Evolutionary conservation across 208 protist genomes (phyloP).

Genomic region (Vickermania ingenoplastis): DNA sequence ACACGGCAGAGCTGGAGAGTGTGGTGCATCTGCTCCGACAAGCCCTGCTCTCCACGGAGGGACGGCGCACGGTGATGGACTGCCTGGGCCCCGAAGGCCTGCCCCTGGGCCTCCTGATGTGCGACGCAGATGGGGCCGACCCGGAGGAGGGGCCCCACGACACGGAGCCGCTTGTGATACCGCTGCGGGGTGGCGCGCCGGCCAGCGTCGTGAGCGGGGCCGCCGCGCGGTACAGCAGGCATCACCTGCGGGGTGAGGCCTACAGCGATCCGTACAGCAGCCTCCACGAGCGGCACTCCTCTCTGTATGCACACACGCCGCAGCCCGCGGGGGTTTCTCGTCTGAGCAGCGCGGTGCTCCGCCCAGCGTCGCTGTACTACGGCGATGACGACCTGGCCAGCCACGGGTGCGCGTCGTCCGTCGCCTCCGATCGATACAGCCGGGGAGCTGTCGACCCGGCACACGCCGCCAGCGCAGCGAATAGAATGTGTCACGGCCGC

Average conservation of each 20-base stretch:
- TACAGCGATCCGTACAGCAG: too few relatives aligned
- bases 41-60: conserved; percentile 25
- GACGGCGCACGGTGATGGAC: conserved; percentile 26
- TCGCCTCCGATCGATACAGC: background rate
- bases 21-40: conserved; percentile 43
- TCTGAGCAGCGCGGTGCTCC: too few relatives aligned
- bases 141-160: background rate
- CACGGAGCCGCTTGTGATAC: too few relatives aligned
- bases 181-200: too few relatives aligned
- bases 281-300: too few relatives aligned
- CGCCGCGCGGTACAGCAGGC: too few relatives aligned
- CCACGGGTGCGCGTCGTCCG: background rate
- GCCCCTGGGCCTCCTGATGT: conserved; percentile 40
- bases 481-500: background rate
- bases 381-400: background rate
- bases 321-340: too few relatives aligned
- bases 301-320: too few relatives aligned
- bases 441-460: background rate
- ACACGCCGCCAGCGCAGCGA: background rate
- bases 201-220: too few relatives aligned
- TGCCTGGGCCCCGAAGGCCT: conserved; percentile 28
- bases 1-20: conserved; percentile 65
- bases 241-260: too few relatives aligned
- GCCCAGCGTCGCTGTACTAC: background rate
- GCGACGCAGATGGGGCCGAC: conserved; percentile 1